A percentile compares a stretch with the other conserved stretches of the same genome.
Evolutionary conservation across 1,284 basidiomycete genomes (phyloP).

Genomic region (Anthracocystis panici-leucophaei): DNA sequence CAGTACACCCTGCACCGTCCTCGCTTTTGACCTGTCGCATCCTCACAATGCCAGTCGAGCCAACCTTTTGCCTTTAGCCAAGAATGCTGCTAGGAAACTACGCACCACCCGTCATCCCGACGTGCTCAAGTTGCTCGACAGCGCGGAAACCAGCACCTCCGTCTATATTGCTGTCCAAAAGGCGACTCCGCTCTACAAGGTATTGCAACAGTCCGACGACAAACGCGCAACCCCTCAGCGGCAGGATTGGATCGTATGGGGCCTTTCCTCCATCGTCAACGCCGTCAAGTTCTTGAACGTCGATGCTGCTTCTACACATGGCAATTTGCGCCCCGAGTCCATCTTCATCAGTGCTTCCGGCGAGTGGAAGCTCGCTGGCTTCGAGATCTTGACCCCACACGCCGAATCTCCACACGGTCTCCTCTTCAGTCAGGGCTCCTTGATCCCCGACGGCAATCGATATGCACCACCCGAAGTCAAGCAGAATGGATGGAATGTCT

Average conservation of each 20-base stretch:
- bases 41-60: conserved; percentile 48
- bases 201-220: conserved; percentile 71
- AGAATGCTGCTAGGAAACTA: conserved; percentile 90
- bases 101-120: conserved; percentile 93
- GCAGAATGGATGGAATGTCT: conserved; percentile 78
- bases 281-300: conserved; percentile 93
- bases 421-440: conserved; percentile 52
- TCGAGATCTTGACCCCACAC: conserved; percentile 82
- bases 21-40: conserved; percentile 60
- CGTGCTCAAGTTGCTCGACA: conserved; percentile 88
- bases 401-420: conserved; percentile 67
- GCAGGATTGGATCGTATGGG: conserved; percentile 93
- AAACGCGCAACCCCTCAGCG: conserved; percentile 72
- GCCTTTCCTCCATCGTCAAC: conserved; percentile 87
- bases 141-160: conserved; percentile 84
- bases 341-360: conserved; percentile 86
- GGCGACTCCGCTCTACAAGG: conserved; percentile 80
- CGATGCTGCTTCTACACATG: conserved; percentile 77
- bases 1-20: conserved; percentile 71
- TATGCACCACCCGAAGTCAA: conserved; percentile 86
- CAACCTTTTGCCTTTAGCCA: conserved; percentile 77
- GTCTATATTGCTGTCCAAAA: conserved; percentile 96
- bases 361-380: conserved; percentile 96
- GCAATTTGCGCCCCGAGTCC: conserved; percentile 81
- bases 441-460: conserved; percentile 62